Evolutionary conservation across 768 basidiomycete species (phyloP), one percentile per base, ranked within the genome.

Genomic region (Leccinum incarnatum): DNA sequence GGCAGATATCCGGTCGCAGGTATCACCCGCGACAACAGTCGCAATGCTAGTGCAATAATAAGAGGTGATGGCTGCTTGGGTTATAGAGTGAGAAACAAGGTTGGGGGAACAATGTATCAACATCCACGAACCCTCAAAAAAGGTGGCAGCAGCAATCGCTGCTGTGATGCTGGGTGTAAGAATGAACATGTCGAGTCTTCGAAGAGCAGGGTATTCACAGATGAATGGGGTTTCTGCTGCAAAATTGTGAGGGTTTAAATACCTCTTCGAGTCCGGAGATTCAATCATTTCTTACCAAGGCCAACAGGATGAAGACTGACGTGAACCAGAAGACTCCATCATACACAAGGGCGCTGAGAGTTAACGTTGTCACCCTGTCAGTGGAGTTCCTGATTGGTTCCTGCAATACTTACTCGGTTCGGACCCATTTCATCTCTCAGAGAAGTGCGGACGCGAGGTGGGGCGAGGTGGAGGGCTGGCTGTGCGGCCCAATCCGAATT

Each of bases 1-100:
- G 32, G 81, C 79, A 63, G 85, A 88, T 70, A 91, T 90, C 55
- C 59, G 65, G 72, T 90, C 14, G 69, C 89, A 91, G 58, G 79
- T 81, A 67, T 90, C 85, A 36, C 83, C 83, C 7, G 67, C 64
- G 57, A 73, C 64, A 54, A 90, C 79, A 54, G 81, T 86, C 67
- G 85, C 85, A n/a, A 68, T 78, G 62, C 89, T 83, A 19, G 79
- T 75, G 69, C 89, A 90, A 45, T 73, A 79, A 2, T 29, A 29
- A 3, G 1, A 29, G 8, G 27, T 27, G 27, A 29, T 29, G 29
- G 29, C 29, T 29, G 29, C 9, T 29, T 29, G 83, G 67, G 86
- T 85, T 32, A 61, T 68, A 66, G 84, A 21, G 5, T 59, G 15
- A 59, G 40, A 59, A 30, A 54, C 45, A 49, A 52, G 15, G 9